Percentiles rank a stretch among this genome's conserved stretches.
Evolutionary conservation across 148 eudicot species (phyloP).

Genomic region (Arbutus unedo): DNA sequence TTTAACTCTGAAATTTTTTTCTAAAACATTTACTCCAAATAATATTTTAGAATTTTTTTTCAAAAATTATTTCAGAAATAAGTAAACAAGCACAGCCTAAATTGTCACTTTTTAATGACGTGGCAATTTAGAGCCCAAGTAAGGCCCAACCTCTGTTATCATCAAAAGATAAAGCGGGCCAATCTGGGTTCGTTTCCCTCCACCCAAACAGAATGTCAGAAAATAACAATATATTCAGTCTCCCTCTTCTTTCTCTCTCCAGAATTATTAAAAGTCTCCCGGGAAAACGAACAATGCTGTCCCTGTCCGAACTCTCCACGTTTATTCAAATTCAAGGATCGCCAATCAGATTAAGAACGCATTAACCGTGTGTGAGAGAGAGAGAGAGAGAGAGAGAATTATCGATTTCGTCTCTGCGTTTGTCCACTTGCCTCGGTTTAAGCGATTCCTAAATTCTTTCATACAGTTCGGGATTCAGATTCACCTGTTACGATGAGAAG

Average conservation of each 20-base stretch:
- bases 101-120: too few species aligned
- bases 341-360: neutral
- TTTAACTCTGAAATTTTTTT: too few species aligned
- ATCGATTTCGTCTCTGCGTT: neutral
- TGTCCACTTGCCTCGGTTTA: conserved; percentile 35
- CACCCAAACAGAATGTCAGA: neutral
- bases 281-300: conserved; percentile 12
- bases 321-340: neutral
- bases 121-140: too few species aligned
- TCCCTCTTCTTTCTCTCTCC: neutral
- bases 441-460: neutral
- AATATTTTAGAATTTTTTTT: too few species aligned
- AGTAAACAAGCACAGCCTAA: too few species aligned
- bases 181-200: neutral
- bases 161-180: neutral
- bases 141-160: too few species aligned
- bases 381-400: neutral
- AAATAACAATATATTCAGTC: too few species aligned
- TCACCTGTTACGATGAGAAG: conserved; percentile 34
- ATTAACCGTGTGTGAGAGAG: neutral
- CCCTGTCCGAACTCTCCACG: conserved; percentile 4
- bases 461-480: neutral
- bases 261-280: neutral
- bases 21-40: too few species aligned
- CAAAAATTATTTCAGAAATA: too few species aligned